Percentiles rank a stretch among this genome's conserved stretches.
Conservation (phyloP, 129 eudicot genomes). For the Erigeron canadensis region DNA sequence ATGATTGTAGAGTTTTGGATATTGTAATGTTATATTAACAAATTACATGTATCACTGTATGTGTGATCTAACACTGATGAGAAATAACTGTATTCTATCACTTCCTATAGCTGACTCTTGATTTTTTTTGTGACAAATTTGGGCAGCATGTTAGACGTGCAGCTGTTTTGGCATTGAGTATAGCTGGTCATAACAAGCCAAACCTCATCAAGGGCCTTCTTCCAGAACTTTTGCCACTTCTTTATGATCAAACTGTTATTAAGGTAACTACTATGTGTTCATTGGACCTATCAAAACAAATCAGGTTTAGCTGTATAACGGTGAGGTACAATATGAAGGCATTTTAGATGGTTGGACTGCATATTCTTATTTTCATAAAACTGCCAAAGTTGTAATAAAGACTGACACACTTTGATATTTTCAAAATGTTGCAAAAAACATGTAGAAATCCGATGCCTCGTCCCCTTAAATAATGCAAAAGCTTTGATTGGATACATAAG, state of each 20-base stretch:
- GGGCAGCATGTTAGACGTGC: constrained; percentile 99
- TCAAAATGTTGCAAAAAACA: constrained; percentile 12
- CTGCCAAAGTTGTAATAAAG: neutral
- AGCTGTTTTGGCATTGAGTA: constrained; percentile 95
- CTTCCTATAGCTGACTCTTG: neutral
- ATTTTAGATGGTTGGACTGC: neutral
- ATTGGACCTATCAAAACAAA: neutral
- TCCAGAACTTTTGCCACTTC: constrained; percentile 87
- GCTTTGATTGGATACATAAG: neutral
- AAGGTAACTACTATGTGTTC: constrained; percentile 50
- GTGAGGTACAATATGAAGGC: constrained; percentile 8
- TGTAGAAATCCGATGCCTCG: constrained; percentile 14
- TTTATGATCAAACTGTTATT: constrained; percentile 91
- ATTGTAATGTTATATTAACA: neutral
- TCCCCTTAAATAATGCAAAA: neutral
- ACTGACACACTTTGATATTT: neutral
- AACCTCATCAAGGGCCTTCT: constrained; percentile 86
- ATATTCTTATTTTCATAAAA: neutral
- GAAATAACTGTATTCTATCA: neutral
- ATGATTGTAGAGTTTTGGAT: constrained; percentile 4
- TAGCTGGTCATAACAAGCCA: constrained; percentile 97
- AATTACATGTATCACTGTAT: constrained; percentile 4
- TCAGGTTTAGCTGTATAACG: neutral
- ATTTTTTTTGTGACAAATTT: constrained; percentile 2
- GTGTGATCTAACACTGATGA: neutral